Evolutionary conservation across 2,329 filamentous ascomycete genomes (phyloP), one percentile per base, ranked within the genome.

Genomic region (Aspergillus eucalypticola): DNA sequence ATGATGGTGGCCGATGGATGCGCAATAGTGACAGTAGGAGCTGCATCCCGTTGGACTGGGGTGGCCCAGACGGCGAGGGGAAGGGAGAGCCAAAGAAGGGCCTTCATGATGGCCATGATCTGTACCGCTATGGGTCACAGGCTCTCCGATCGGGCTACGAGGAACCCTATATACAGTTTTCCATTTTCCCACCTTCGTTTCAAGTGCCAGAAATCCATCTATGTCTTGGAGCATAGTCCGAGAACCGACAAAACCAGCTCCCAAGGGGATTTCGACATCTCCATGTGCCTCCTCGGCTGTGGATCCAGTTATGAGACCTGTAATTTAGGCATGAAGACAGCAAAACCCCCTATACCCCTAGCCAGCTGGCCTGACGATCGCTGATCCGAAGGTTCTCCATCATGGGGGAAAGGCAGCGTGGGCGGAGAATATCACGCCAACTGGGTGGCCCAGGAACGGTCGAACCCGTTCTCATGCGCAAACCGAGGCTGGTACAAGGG

Each of bases 21-120:
- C 1, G 82, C 74, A 38, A 87, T 82, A 15, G 80, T 75, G 52
- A 88, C 85, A 3, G 81, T 82, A 3, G 85, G 84, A 21, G 53
- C 53, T 46, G 72, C 74, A 35, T 69, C 74, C 64, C 79, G 80
- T 59, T 81, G 77, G 8, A 64, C 62, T 10, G 66, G 69, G 13
- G 60, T 63, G 25, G 63, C 68, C 25, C 64, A 52, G 8, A 21
- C 53, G 17, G 53, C 46, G 29, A 63, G 56, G 6, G 58, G 54
- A 35, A 64, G 38, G 21, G 39, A 42, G 41, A 55, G 58, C 38
- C 29, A 68, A 41, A 41, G 61, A 32, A 42, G 49, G 41, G 35
- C 53, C 58, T 61, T 63, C 19, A 19, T 61, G 58, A 8, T 42
- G 32, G n/a, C 17, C 32, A 52, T 38, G 38, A 38, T 29, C 46